A percentile compares a stretch with the other conserved stretches of the same genome.
phyloP scores from a whole-genome alignment of 2,329 filamentous ascomycete species.

The Emergomyces pasteurianus region DNA sequence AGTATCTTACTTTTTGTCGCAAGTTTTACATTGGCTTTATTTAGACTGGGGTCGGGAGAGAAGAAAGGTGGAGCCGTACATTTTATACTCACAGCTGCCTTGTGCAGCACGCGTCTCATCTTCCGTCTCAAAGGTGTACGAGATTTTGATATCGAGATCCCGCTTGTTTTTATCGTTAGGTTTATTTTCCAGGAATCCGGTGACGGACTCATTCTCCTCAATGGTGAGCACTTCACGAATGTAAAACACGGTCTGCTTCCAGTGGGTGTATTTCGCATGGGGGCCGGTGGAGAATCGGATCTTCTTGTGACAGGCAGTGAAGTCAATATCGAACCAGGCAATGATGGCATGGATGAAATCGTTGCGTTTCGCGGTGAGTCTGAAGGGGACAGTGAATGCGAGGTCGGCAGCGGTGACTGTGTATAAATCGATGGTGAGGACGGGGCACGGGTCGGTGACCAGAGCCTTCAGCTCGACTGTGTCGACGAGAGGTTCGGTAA shows the following conservation, averaged over 20 bases:
- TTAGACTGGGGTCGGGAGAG: not conserved
- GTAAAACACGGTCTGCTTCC: constrained; percentile 99
- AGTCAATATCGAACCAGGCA: constrained; percentile 98
- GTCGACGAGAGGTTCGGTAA: constrained; percentile 93
- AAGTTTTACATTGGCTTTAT: not conserved
- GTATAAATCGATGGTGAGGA: constrained; percentile 88
- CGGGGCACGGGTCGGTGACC: constrained; percentile 75
- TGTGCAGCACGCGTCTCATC: constrained; percentile 57
- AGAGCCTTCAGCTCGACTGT: constrained; percentile 96
- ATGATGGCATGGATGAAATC: constrained; percentile 96
- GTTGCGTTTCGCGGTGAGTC: constrained; percentile 64
- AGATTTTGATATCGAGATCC: constrained; percentile 82
- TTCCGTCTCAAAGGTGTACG: constrained; percentile 66
- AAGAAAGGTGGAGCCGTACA: constrained; percentile 24
- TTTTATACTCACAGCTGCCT: constrained; percentile 69
- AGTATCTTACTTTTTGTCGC: constrained; percentile 11
- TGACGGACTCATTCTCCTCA: constrained; percentile 70
- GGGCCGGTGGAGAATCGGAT: constrained; percentile 94
- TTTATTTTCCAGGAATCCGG: constrained; percentile 63
- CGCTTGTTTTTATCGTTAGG: constrained; percentile 91
- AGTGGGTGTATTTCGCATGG: constrained; percentile 98
- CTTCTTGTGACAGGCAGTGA: constrained; percentile 95
- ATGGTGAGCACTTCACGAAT: constrained; percentile 86
- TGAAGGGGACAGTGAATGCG: constrained; percentile 68
- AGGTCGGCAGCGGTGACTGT: constrained; percentile 75